Evolutionary conservation across 345 rosid genomes (phyloP).

Genomic region (Gossypium stocksii): DNA sequence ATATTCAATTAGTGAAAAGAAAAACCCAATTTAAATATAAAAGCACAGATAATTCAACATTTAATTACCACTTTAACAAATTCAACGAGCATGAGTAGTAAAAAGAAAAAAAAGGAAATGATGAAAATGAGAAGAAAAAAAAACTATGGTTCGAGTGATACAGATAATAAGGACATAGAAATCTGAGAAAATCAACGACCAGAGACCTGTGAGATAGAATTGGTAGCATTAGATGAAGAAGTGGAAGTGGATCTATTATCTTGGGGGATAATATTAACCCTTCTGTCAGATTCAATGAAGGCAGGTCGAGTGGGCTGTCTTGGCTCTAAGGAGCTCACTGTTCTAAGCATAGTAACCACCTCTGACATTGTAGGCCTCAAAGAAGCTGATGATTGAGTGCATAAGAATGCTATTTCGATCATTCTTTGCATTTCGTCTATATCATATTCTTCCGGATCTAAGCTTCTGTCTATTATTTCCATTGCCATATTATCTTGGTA

Average conservation of each 20-base stretch:
- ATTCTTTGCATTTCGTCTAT: constrained; percentile 24
- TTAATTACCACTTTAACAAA: neutral
- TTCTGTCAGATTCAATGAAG: constrained; percentile 16
- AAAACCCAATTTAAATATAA: no score
- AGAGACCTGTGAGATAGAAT: constrained; percentile 16
- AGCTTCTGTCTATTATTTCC: constrained; percentile 28
- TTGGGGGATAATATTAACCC: neutral
- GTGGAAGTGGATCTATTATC: constrained; percentile 8
- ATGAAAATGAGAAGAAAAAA: neutral
- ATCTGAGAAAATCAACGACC: neutral
- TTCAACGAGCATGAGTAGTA: neutral
- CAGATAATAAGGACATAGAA: neutral
- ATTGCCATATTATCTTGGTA: constrained; percentile 24
- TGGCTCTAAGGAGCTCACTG: constrained; percentile 12
- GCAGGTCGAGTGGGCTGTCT: constrained; percentile 25
- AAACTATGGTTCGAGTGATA: neutral
- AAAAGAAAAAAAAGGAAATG: no score
- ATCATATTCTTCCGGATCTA: constrained; percentile 25
- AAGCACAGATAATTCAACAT: no score
- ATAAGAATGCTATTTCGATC: constrained; percentile 34
- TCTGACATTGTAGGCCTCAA: constrained; percentile 38
- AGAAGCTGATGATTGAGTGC: constrained; percentile 32
- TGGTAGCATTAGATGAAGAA: constrained; percentile 20
- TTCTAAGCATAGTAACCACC: constrained; percentile 28
- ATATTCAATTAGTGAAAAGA: no score